phyloP scores from a whole-genome alignment of 352 stramenopile genomes.

The Lagenidium sp. region DNA sequence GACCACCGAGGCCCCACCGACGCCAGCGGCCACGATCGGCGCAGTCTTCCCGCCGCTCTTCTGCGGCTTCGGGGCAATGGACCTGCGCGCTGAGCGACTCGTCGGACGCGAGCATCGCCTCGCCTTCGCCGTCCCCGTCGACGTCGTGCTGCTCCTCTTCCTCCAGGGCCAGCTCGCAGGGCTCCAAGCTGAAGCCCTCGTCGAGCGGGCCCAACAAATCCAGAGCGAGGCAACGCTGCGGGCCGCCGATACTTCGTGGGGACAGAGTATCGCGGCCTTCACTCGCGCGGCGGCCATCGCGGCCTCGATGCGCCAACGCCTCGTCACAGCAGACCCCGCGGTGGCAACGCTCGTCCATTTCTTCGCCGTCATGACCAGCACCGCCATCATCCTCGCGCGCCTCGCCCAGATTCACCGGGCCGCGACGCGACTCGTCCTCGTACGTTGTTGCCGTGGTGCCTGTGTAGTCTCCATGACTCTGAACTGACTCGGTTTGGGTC shows the following conservation, averaged over 20 bases:
- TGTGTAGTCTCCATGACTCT: background rate
- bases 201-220: conserved; percentile 4
- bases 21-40: no score
- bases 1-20: no score
- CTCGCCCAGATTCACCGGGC: background rate
- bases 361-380: background rate
- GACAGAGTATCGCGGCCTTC: conserved; percentile 4
- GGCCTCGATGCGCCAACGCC: background rate
- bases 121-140: conserved; percentile 9
- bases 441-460: background rate
- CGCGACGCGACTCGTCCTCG: background rate
- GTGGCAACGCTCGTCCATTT: conserved; percentile 10
- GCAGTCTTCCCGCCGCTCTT: conserved; percentile 27
- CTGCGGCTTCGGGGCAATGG: conserved; percentile 25
- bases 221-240: conserved; percentile 7
- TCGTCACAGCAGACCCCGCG: conserved; percentile 3
- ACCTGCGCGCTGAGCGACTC: conserved; percentile 22
- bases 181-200: conserved; percentile 12
- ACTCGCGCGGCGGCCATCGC: background rate
- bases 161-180: conserved; percentile 26
- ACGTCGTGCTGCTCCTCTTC: conserved; percentile 21
- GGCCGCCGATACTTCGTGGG: conserved; percentile 7
- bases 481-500: background rate
- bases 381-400: background rate
- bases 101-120: conserved; percentile 16